Evolutionary conservation across 305 asterid genomes (phyloP).

Genomic region (Fraxinus paxiana): DNA sequence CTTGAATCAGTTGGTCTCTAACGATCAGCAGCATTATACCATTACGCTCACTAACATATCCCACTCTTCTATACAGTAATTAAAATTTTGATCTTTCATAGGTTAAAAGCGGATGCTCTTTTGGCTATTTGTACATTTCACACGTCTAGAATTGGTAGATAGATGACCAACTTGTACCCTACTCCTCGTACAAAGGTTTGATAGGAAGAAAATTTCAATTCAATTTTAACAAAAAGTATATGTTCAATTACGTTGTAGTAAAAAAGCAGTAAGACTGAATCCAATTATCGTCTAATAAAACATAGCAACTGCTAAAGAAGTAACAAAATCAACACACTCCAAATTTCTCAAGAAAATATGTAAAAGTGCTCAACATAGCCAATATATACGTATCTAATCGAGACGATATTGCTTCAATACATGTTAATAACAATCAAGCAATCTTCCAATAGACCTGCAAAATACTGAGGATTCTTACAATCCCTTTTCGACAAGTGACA

Average conservation of each 20-base stretch:
- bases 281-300: not conserved
- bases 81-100: not conserved
- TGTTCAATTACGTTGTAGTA: not conserved
- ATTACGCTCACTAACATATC: not conserved
- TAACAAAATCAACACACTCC: not conserved
- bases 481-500: not conserved
- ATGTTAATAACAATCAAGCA: not conserved
- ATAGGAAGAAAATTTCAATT: not conserved
- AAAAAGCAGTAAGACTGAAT: not conserved
- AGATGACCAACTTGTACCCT: not conserved
- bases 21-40: not conserved
- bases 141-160: not conserved
- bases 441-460: not conserved
- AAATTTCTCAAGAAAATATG: not conserved
- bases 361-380: not conserved
- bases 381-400: not conserved
- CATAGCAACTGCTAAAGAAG: not conserved
- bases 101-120: not conserved
- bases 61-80: not conserved
- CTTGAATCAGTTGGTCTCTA: too few relatives aligned
- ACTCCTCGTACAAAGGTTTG: not conserved
- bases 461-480: not conserved
- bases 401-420: not conserved
- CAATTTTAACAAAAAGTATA: not conserved
- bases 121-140: not conserved